Evolutionary conservation across 768 basidiomycete genomes (phyloP).

Genomic region (Tylopilus subfusipes): DNA sequence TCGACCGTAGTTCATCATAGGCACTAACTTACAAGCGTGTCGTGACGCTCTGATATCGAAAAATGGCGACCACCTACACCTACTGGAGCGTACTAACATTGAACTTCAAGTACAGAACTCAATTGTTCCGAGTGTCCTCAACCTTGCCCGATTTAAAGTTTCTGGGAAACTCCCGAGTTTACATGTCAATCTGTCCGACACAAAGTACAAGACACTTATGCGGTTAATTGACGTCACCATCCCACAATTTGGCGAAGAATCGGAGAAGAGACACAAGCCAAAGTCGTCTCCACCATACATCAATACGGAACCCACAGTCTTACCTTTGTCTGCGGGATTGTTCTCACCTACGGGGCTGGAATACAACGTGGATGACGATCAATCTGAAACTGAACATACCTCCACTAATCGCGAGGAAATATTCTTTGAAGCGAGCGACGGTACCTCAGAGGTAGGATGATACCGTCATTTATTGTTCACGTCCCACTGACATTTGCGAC

Average conservation of each 20-base stretch:
- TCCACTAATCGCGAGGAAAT: slow-evolving; percentile 47
- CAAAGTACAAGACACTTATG: slow-evolving; percentile 90
- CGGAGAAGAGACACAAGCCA: slow-evolving; percentile 21
- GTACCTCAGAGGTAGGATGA: slow-evolving; percentile 46
- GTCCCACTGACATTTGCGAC: slow-evolving; percentile 1
- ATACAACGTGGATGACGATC: slow-evolving; percentile 66
- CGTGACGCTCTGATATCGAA: slow-evolving; percentile 68
- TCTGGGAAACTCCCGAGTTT: slow-evolving; percentile 84
- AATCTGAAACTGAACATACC: slow-evolving; percentile 40
- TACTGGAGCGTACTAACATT: slow-evolving; percentile 90
- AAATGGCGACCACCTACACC: slow-evolving; percentile 63
- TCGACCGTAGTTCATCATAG: slow-evolving; percentile 73
- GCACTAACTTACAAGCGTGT: slow-evolving; percentile 77
- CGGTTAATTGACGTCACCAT: slow-evolving; percentile 87
- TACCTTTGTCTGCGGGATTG: slow-evolving; percentile 53
- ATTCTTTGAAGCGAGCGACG: slow-evolving; percentile 74
- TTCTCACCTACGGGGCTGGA: slow-evolving; percentile 56
- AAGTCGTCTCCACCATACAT: slow-evolving; percentile 20
- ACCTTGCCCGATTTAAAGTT: slow-evolving; percentile 84
- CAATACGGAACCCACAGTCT: slow-evolving; percentile 32
- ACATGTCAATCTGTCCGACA: slow-evolving; percentile 86
- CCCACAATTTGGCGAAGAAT: slow-evolving; percentile 67
- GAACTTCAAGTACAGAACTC: slow-evolving; percentile 88
- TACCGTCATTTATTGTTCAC: not conserved
- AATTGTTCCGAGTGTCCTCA: slow-evolving; percentile 80